Evolutionary conservation across 2,329 filamentous ascomycete genomes (phyloP).

Genomic region (Penicillium sp.): DNA sequence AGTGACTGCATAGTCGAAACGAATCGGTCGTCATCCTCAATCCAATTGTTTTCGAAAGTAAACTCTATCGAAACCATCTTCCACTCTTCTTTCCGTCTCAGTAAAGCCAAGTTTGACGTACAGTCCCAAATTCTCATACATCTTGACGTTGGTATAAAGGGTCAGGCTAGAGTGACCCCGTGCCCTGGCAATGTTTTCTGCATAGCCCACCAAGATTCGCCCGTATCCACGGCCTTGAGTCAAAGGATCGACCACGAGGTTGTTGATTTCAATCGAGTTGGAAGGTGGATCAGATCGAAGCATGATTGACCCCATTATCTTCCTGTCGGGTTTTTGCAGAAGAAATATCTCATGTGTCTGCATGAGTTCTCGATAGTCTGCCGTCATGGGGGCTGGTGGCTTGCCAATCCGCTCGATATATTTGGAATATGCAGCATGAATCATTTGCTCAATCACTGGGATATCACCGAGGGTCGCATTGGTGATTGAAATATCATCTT

Average conservation of each 20-base stretch:
- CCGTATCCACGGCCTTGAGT: slow-evolving; percentile 21
- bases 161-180: slow-evolving; percentile 4
- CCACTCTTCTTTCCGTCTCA: slow-evolving; percentile 14
- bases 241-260: slow-evolving; percentile 19
- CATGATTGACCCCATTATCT: slow-evolving; percentile 15
- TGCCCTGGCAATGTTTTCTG: slow-evolving; percentile 8
- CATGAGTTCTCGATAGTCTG: slow-evolving; percentile 14
- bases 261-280: slow-evolving; percentile 13
- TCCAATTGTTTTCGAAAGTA: slow-evolving; percentile 16
- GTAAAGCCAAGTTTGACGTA: slow-evolving; percentile 21
- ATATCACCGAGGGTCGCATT: slow-evolving; percentile 13
- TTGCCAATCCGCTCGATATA: slow-evolving; percentile 24
- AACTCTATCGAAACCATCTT: slow-evolving; percentile 23
- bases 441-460: slow-evolving; percentile 15
- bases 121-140: slow-evolving; percentile 23
- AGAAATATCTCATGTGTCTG: slow-evolving; percentile 9
- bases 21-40: not conserved
- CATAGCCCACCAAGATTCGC: slow-evolving; percentile 15
- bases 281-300: not conserved
- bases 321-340: slow-evolving; percentile 2
- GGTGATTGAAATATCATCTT: slow-evolving; percentile 1
- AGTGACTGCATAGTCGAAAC: too few species aligned
- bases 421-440: slow-evolving; percentile 19
- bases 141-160: slow-evolving; percentile 25
- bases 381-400: slow-evolving; percentile 20